Percentiles rank a stretch among this genome's conserved stretches.
These are phyloP conservation scores for Symbiodinium natans DNA, from an alignment of 73 alveolate genomes.

Conservation along the genomic window DNA sequence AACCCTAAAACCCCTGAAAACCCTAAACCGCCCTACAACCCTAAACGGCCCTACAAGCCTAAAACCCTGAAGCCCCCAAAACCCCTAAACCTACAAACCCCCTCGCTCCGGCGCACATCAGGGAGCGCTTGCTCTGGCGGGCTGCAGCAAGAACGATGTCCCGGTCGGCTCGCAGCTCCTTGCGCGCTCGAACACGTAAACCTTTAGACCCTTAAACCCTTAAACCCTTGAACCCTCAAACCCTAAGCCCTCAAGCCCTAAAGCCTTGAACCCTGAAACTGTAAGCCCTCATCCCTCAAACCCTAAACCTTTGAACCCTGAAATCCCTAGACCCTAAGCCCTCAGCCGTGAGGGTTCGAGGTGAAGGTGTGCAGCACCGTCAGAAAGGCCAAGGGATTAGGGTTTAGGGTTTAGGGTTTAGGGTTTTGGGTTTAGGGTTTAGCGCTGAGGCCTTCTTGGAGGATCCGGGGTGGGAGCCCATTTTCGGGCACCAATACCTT, in stretches of 20 bases:
- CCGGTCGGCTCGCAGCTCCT: conserved; percentile 70
- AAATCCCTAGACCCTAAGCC: too few relatives aligned
- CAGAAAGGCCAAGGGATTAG: not conserved
- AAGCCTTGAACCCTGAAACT: too few relatives aligned
- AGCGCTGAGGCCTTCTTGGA: too few relatives aligned
- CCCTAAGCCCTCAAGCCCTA: too few relatives aligned
- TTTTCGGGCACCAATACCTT: too few relatives aligned
- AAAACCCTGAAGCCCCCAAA: too few relatives aligned
- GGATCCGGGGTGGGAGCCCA: too few relatives aligned
- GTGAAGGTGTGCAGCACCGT: not conserved
- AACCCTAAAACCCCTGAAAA: not conserved
- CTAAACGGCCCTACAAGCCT: too few relatives aligned
- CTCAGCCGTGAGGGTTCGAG: too few relatives aligned
- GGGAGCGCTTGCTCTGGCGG: conserved; percentile 62
- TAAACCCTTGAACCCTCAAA: too few relatives aligned
- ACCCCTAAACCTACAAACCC: not conserved
- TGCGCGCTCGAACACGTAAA: not conserved
- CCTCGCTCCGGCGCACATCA: not conserved
- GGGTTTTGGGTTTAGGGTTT: not conserved
- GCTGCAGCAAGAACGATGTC: conserved; percentile 67
- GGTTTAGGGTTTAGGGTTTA: not conserved
- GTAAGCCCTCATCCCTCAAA: too few relatives aligned
- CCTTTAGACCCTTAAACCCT: not conserved
- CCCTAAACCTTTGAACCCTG: too few relatives aligned
- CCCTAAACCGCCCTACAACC: not conserved